These are phyloP conservation scores for Geranium brycei DNA, from an alignment of 345 rosid species.

Conservation along the genomic window DNA sequence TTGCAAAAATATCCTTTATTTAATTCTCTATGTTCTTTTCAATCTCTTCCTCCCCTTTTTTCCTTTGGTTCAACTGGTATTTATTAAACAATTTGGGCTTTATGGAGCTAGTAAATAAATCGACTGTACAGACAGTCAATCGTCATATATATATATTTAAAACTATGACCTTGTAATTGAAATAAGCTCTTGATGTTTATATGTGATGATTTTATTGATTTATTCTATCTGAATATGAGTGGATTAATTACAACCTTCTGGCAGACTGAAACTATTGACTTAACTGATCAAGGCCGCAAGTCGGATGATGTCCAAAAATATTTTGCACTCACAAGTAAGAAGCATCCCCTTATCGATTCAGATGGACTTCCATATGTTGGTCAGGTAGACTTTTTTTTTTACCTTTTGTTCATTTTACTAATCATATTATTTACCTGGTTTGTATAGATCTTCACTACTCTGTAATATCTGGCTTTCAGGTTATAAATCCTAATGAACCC, in stretches of 20 bases:
- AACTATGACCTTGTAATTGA: too few species aligned
- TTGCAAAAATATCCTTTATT: too few species aligned
- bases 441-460: conserved; percentile 1
- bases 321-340: conserved; percentile 14
- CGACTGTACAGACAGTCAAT: too few species aligned
- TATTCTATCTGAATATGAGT: not conserved
- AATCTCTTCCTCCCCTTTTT: too few species aligned
- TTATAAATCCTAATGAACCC: conserved; percentile 50
- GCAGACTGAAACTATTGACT: conserved; percentile 85
- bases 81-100: too few species aligned
- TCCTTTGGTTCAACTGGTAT: too few species aligned
- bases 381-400: conserved; percentile 39
- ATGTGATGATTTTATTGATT: conserved; percentile 1
- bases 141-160: too few species aligned
- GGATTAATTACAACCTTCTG: not conserved
- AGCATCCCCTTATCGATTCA: conserved; percentile 47
- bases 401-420: not conserved
- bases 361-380: conserved; percentile 95
- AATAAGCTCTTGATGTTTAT: too few species aligned
- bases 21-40: too few species aligned
- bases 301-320: conserved; percentile 27
- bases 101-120: too few species aligned
- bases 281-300: conserved; percentile 43
- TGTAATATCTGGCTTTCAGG: conserved; percentile 28
- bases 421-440: not conserved